Percentiles rank a stretch among this genome's conserved stretches.
Evolutionary conservation across 192 early-diverging fungal genomes (phyloP).

Genomic region (Linderina pennispora): DNA sequence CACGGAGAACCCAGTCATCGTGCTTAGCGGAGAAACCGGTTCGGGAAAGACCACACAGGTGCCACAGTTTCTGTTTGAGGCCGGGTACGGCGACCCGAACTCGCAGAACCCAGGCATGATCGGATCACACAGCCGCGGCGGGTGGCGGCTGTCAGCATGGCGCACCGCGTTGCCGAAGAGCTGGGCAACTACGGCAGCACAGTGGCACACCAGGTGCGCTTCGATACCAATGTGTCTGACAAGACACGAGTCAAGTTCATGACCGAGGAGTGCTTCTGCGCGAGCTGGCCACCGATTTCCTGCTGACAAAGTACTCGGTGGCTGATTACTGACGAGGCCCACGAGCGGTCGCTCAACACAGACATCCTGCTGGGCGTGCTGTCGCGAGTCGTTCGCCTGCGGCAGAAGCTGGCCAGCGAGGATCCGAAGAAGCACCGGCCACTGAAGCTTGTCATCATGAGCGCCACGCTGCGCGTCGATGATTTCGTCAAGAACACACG

Average conservation of each 20-base stretch:
- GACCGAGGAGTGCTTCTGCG: slow-evolving; percentile 98
- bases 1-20: slow-evolving; percentile 71
- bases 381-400: slow-evolving; percentile 77
- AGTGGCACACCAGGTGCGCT: slow-evolving; percentile 72
- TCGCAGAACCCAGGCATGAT: slow-evolving; percentile 83
- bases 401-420: slow-evolving; percentile 51
- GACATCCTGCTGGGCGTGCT: slow-evolving; percentile 98
- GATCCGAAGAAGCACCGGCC: slow-evolving; percentile 51
- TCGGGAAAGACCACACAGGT: slow-evolving; percentile 97
- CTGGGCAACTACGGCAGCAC: slow-evolving; percentile 65
- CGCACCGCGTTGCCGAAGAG: slow-evolving; percentile 89
- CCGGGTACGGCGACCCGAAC: slow-evolving; percentile 88
- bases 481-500: slow-evolving; percentile 86
- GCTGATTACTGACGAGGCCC: slow-evolving; percentile 99
- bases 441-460: slow-evolving; percentile 96
- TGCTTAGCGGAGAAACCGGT: slow-evolving; percentile 98
- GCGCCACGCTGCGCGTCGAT: slow-evolving; percentile 93
- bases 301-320: slow-evolving; percentile 89
- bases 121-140: slow-evolving; percentile 96
- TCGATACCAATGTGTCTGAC: slow-evolving; percentile 71
- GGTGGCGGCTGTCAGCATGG: slow-evolving; percentile 96
- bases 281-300: slow-evolving; percentile 81
- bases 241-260: slow-evolving; percentile 95
- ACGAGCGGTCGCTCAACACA: slow-evolving; percentile 96
- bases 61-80: slow-evolving; percentile 96